Base-by-base conservation (phyloP, 176 grass and related monocot genomes). In the Ananas comosus region DNA sequence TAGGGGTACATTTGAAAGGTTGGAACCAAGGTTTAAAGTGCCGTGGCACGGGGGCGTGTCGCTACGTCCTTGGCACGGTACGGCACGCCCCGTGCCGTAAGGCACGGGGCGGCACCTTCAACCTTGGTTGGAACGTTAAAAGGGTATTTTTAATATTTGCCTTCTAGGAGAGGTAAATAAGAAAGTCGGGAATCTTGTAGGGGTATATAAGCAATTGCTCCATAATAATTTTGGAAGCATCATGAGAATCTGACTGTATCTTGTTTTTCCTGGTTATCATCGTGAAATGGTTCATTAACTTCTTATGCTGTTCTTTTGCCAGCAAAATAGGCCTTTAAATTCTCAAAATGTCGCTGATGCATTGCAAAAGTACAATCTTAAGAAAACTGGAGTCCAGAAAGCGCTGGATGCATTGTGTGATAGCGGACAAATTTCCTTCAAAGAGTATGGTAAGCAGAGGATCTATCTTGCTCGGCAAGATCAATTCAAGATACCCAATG, bases 361-460 rank as follows among this genome's bases (percentile, higher is more conserved):
- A 27, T 74, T 97, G 61, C 94, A 93, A 78, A 96, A 97, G 75
- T 93, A 87, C 71, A 97, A 80, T 80, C 89, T 97, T 12, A 97
- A 97, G 65, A 97, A 97, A 63, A 92, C 94, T 57, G 84, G 84
- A 28, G 89, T 97, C 63, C 94, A 97, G 64, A 97, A 93, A 53
- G 84, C 86, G 65, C 67, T 97, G 58, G 89, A 97, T 80, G 71
- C 84, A 77, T 83, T 97, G 51, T 81, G 84, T 67, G 94, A 93
- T 68, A 78, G 74, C 83, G 84, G 77, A 59, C 89, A 97, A 69
- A 97, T 97, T 72, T 92, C 94, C 66, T 96, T 92, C 81, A 96
- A 97, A 77, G 89, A 99, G 79, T 99, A 99, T 78, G 94, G 89
- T 16, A 99, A 99, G 69, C 89, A 99, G 75, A 99, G 93, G 78